Conservation (phyloP, 164 flowering plant genomes). For the Nymphaea colorata region DNA sequence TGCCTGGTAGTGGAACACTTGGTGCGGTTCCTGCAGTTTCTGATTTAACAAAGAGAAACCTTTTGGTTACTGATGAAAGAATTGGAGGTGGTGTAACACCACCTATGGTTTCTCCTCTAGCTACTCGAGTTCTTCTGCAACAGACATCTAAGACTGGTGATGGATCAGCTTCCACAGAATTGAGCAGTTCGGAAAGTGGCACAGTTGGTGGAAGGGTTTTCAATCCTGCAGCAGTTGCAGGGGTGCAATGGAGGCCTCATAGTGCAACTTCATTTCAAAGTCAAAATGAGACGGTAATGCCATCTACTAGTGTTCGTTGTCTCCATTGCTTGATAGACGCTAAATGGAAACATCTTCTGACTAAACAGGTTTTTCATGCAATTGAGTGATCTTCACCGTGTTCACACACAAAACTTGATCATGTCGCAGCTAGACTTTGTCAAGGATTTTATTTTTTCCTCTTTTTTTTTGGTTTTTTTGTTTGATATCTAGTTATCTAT, state of each 20-base stretch:
- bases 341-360: no score
- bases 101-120: conserved; percentile 49
- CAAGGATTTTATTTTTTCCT: no score
- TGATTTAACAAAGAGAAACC: conserved; percentile 62
- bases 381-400: no score
- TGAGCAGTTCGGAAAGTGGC: conserved; percentile 41
- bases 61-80: conserved; percentile 63
- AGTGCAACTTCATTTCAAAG: conserved; percentile 68
- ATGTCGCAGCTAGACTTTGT: no score
- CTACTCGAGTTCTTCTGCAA: conserved; percentile 55
- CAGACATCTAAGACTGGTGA: conserved; percentile 51
- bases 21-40: conserved; percentile 14
- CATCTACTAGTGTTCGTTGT: background rate
- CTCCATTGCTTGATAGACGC: background rate
- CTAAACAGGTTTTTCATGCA: no score
- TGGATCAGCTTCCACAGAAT: conserved; percentile 42
- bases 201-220: conserved; percentile 51
- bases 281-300: conserved; percentile 65
- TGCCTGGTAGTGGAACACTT: conserved; percentile 35
- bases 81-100: conserved; percentile 45
- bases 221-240: conserved; percentile 54
- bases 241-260: conserved; percentile 83
- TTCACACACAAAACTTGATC: no score
- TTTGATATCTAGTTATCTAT: no score
- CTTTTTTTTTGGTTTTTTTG: no score